Evolutionary conservation across 768 basidiomycete genomes (phyloP).

Genomic region (Leccinellum luteum): DNA sequence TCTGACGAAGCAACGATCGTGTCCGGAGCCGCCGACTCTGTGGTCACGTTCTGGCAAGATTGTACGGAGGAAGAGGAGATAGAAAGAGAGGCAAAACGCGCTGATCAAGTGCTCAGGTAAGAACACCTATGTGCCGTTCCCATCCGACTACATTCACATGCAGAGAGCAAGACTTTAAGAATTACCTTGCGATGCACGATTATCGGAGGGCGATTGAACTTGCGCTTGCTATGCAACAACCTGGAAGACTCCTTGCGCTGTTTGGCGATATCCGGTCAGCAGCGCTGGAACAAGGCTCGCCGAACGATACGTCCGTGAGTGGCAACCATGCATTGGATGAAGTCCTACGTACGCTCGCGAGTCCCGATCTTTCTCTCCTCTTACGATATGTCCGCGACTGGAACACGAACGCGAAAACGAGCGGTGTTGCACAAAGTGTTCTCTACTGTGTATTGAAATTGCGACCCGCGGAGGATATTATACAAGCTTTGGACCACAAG

Average conservation of each 20-base stretch:
- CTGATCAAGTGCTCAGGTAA: constrained; percentile 77
- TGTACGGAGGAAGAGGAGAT: constrained; percentile 81
- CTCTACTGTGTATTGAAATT: constrained; percentile 80
- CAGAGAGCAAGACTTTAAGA: constrained; percentile 95
- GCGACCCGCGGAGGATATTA: constrained; percentile 70
- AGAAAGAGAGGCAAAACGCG: constrained; percentile 71
- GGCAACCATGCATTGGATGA: constrained; percentile 76
- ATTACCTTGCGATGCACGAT: constrained; percentile 84
- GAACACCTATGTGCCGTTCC: constrained; percentile 26
- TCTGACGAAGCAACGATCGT: constrained; percentile 81
- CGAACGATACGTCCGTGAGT: constrained; percentile 45
- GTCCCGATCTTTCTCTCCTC: constrained; percentile 75
- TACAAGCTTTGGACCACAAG: constrained; percentile 52
- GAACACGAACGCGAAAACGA: constrained; percentile 94
- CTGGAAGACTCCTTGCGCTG: constrained; percentile 77
- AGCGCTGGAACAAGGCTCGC: constrained; percentile 16
- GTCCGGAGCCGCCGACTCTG: constrained; percentile 94
- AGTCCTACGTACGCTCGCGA: constrained; percentile 69
- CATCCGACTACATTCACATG: constrained; percentile 9
- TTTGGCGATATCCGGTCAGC: constrained; percentile 61
- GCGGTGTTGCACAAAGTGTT: constrained; percentile 79
- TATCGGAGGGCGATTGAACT: constrained; percentile 90
- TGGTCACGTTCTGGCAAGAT: constrained; percentile 96
- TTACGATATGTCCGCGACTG: constrained; percentile 83
- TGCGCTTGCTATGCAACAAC: constrained; percentile 91